Conservation (phyloP, 139 green algal genomes). For the Yamagishiella unicocca region DNA sequence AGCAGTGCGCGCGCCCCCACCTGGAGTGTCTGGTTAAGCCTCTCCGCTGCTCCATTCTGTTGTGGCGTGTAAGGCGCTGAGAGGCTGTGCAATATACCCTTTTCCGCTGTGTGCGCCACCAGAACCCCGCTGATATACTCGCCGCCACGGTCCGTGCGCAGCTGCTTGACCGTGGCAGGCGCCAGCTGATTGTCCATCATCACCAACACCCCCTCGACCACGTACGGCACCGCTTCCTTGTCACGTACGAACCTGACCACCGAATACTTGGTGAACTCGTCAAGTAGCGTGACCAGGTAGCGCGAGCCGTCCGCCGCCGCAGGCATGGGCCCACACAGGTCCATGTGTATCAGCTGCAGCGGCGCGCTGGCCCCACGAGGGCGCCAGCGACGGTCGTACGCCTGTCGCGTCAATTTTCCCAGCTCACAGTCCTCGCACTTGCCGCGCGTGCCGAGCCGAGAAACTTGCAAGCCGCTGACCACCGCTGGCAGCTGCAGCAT, state of each 20-base stretch:
- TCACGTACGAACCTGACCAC: not conserved
- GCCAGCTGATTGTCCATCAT: not conserved
- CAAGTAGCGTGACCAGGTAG: constrained; percentile 43
- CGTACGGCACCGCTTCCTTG: not conserved
- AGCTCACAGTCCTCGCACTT: too few species aligned
- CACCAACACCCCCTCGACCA: not conserved
- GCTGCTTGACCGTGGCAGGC: not conserved
- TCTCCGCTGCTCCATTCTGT: constrained; percentile 57
- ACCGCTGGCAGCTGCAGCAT: too few species aligned
- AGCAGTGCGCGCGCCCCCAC: not conserved
- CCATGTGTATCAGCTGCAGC: not conserved
- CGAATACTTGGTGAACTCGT: constrained; percentile 14
- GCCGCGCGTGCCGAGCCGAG: too few species aligned
- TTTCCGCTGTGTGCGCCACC: not conserved
- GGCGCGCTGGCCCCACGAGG: not conserved
- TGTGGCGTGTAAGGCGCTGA: constrained; percentile 47
- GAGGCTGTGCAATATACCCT: constrained; percentile 35
- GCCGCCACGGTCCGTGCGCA: constrained; percentile 21
- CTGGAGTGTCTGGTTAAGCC: constrained; percentile 48
- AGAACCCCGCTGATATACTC: constrained; percentile 14
- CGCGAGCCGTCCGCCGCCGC: not conserved
- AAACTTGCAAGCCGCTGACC: too few species aligned
- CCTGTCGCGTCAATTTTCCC: too few species aligned
- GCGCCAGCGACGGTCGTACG: too few species aligned
- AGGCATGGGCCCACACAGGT: too few species aligned